Base-by-base conservation (phyloP, 202 grass and related monocot genomes). In the Setaria italica region DNA sequence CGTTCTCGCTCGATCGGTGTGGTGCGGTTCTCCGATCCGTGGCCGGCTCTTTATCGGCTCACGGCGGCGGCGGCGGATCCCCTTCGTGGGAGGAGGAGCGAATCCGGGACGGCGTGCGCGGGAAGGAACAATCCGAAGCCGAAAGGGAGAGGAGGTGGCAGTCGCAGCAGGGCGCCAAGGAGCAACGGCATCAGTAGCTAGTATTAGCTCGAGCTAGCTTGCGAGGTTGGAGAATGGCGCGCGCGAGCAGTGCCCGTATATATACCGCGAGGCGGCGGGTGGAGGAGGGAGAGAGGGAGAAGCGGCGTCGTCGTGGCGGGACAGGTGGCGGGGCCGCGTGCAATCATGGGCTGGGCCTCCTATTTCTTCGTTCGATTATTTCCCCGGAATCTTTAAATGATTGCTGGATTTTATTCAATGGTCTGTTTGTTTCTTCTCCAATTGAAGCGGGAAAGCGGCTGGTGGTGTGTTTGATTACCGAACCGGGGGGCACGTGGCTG, bases 311-410 rank as follows among this genome's bases (percentile, higher is more conserved):
- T 49, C 74, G 87, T 60, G 87, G 7, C 12, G 69, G 70, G 85
- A 90, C 89, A 87, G 63, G 85, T 84, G 85, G 80, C 72, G 74
- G 11, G 64, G 63, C 62, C 33, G 62, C 11, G 11, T 37, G 37
- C 19, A 2, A 13, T 19, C 32, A 0, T 4, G 20, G 6, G 25
- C 25, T 25, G 25, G 25, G 25, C 39, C 20, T 48, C 21, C 14
- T 0, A 3, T 6, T 58, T 58, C 19, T 73, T 57, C 67, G 43
- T 29, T 3, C 33, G 34, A 20, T n/a, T 17, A 13, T 67, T n/a
- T 43, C 1, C 45, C 29, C 21, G 9, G 35, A 72, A 47, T 57
- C 7, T 33, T 4, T 46, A 6, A 67, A 19, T 42, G 33, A 67
- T 67, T 17, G 3, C 56, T 0, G 1, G 32, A 35, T 55, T 37